Conservation (phyloP, 805 yeast species). For the Deakozyma indianensis region DNA sequence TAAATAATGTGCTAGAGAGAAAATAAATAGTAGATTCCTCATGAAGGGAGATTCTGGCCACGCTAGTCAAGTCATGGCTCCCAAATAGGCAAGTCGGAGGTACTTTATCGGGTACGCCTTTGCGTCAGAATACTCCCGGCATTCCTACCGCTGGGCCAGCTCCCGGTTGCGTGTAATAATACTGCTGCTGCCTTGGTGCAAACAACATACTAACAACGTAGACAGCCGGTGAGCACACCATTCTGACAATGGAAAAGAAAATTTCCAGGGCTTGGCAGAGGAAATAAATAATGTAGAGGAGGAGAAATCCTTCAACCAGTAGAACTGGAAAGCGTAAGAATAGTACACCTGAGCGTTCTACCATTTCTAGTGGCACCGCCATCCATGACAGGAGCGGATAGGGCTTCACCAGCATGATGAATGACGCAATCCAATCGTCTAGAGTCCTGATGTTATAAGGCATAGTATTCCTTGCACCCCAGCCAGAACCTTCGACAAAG, state of each 20-base stretch:
- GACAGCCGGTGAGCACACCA: constrained; percentile 1
- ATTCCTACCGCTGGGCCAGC: too few relatives aligned
- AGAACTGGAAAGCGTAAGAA: neutral
- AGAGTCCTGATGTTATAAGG: too few relatives aligned
- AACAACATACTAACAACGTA: neutral
- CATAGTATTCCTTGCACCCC: too few relatives aligned
- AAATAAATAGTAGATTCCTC: too few relatives aligned
- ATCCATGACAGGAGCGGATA: neutral
- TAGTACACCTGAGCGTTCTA: neutral
- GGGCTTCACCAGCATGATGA: neutral
- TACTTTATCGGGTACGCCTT: too few relatives aligned
- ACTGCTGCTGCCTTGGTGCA: neutral
- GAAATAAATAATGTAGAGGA: constrained; percentile 1
- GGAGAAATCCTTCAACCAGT: neutral
- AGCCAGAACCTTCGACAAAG: too few relatives aligned
- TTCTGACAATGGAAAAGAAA: neutral
- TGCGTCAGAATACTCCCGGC: too few relatives aligned
- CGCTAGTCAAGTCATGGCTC: too few relatives aligned
- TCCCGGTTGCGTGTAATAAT: neutral
- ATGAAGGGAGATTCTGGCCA: too few relatives aligned
- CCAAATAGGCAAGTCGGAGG: too few relatives aligned
- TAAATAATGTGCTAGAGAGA: too few relatives aligned
- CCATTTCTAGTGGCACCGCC: neutral
- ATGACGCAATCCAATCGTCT: neutral
- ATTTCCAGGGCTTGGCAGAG: neutral